Evolutionary conservation across 257 asterid genomes (phyloP).

Genomic region (Ehretia macrophylla): DNA sequence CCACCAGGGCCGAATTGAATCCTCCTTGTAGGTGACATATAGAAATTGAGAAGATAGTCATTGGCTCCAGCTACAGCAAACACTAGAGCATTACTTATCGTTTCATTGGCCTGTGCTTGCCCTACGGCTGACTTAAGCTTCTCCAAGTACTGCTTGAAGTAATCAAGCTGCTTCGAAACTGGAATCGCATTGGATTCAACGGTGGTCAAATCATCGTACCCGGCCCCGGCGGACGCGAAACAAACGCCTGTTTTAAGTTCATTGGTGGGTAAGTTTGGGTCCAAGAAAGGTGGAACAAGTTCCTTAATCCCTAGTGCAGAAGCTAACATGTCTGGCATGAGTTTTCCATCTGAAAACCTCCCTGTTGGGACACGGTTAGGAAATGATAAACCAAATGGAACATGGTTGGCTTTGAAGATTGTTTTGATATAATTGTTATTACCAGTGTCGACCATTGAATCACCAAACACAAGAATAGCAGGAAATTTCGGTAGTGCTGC

Average conservation of each 20-base stretch:
- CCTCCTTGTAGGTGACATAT: constrained; percentile 8
- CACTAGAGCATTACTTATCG: constrained; percentile 8
- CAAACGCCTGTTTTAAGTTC: constrained; percentile 23
- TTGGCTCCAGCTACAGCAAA: constrained; percentile 17
- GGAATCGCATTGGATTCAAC: constrained; percentile 8
- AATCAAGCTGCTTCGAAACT: constrained; percentile 11
- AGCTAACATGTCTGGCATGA: constrained; percentile 23
- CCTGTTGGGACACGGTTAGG: constrained; percentile 21
- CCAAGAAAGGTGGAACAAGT: constrained; percentile 23
- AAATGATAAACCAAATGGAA: constrained; percentile 18
- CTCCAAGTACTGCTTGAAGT: constrained; percentile 9
- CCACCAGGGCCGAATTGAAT: constrained; percentile 1
- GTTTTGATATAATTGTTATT: constrained; percentile 22
- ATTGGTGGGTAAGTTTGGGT: neutral
- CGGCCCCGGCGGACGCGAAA: constrained; percentile 32
- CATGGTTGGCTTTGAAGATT: constrained; percentile 21
- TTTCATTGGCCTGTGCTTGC: constrained; percentile 7
- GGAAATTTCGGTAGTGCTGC: constrained; percentile 3
- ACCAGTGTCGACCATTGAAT: constrained; percentile 21
- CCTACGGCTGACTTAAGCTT: constrained; percentile 8
- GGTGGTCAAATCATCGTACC: constrained; percentile 24
- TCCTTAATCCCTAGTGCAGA: constrained; percentile 13
- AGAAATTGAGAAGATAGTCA: constrained; percentile 15
- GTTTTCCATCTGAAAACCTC: constrained; percentile 25
- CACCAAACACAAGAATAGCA: constrained; percentile 20